A percentile compares a stretch with the other conserved stretches of the same genome.
phyloP scores from a whole-genome alignment of 345 rosid genomes.

The Durio zibethinus region DNA sequence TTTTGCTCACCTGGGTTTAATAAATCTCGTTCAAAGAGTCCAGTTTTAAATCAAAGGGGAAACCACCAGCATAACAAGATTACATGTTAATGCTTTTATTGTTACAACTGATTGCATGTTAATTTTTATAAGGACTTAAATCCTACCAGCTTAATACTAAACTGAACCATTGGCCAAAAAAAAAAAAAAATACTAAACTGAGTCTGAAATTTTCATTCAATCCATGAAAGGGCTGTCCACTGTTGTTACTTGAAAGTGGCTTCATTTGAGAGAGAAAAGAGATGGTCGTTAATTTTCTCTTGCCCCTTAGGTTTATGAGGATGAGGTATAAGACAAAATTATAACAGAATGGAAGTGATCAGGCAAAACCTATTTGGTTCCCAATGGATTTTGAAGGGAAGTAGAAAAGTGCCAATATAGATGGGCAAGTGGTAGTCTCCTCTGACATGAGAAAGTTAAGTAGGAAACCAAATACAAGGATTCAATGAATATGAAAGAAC shows the following conservation, averaged over 20 bases:
- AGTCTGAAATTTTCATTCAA: background rate
- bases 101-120: background rate
- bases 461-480: background rate
- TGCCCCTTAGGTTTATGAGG: background rate
- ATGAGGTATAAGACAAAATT: background rate
- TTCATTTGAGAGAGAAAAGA: background rate
- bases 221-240: background rate
- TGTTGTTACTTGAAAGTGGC: background rate
- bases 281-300: background rate
- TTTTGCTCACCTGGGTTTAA: background rate
- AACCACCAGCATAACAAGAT: background rate
- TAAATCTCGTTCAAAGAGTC: background rate
- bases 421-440: background rate
- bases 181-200: background rate
- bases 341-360: background rate
- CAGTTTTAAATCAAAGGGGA: background rate
- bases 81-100: background rate
- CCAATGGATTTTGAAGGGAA: background rate
- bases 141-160: background rate
- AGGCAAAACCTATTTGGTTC: background rate
- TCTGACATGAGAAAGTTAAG: background rate
- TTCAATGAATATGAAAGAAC: background rate
- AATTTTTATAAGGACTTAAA: background rate
- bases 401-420: background rate
- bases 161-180: too few relatives aligned